These are phyloP conservation scores for Amphirosellinia nigrospora DNA, from an alignment of 495 filamentous ascomycete genomes.

Conservation along the genomic window DNA sequence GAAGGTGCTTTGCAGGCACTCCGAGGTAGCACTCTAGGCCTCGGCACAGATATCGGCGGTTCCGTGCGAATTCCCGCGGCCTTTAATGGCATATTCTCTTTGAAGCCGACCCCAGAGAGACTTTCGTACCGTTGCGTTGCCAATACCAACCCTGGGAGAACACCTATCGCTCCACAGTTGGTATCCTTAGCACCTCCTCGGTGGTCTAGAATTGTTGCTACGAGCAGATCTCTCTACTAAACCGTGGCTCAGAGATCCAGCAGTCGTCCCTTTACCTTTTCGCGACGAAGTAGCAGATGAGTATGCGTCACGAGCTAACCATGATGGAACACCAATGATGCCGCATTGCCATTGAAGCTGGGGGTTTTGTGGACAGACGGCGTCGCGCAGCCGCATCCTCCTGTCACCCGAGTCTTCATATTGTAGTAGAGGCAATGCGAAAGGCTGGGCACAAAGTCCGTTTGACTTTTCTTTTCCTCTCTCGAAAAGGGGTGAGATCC, in stretches of 20 bases:
- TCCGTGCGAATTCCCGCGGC: constrained; percentile 66
- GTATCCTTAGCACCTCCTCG: constrained; percentile 38
- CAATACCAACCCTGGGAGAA: constrained; percentile 47
- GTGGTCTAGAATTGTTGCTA: constrained; percentile 43
- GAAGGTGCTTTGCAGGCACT: constrained; percentile 60
- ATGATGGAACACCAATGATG: constrained; percentile 2
- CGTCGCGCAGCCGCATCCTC: constrained; percentile 61
- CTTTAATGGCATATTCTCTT: constrained; percentile 62
- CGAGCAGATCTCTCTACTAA: constrained; percentile 34
- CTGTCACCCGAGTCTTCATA: constrained; percentile 47
- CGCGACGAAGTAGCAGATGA: constrained; percentile 29
- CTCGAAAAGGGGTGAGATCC: background rate
- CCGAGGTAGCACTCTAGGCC: constrained; percentile 48
- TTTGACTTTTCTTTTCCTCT: background rate
- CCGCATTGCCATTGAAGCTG: constrained; percentile 46
- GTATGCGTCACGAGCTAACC: constrained; percentile 24
- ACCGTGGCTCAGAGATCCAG: constrained; percentile 40
- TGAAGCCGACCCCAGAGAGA: constrained; percentile 65
- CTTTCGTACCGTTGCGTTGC: constrained; percentile 54
- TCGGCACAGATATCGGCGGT: constrained; percentile 76
- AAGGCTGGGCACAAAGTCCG: constrained; percentile 45
- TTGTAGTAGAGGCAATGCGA: constrained; percentile 43
- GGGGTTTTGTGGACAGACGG: constrained; percentile 62
- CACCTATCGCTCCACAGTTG: constrained; percentile 38
- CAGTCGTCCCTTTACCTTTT: constrained; percentile 41